Percentiles rank a stretch among this genome's conserved stretches.
These are phyloP conservation scores for Wickerhamomyces sp. DNA, from an alignment of 1,139 yeast species.

Conservation along the genomic window DNA sequence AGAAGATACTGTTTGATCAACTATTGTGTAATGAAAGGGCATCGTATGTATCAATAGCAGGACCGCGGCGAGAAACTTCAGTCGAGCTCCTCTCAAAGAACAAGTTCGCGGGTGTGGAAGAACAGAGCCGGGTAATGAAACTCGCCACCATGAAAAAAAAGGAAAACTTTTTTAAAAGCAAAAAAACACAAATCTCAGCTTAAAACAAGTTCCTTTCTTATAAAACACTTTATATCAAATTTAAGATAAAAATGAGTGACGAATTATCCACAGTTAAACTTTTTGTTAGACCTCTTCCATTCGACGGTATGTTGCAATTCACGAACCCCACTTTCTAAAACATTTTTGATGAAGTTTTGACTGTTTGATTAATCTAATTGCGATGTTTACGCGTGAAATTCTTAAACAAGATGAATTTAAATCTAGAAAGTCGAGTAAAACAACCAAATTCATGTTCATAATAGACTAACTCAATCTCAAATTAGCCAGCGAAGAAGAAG, in stretches of 20 bases:
- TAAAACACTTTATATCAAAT: neutral
- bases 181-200: neutral
- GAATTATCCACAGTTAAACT: slow-evolving; percentile 44
- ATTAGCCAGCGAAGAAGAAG: slow-evolving; percentile 40
- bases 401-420: no score
- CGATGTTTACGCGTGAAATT: no score
- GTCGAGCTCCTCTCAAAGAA: neutral
- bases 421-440: no score
- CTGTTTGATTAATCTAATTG: no score
- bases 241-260: slow-evolving; percentile 12
- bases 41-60: no score
- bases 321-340: no score
- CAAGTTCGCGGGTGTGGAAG: neutral
- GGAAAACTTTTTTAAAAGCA: neutral
- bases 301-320: slow-evolving; percentile 33
- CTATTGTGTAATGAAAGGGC: no score
- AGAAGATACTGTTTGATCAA: neutral
- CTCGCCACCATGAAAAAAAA: neutral
- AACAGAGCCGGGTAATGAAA: neutral
- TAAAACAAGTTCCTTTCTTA: neutral
- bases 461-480: neutral
- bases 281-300: slow-evolving; percentile 50
- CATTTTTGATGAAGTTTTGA: neutral
- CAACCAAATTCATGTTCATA: no score
- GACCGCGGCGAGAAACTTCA: no score